Base-by-base conservation (phyloP, 2,329 filamentous ascomycete species). In the Colletotrichum plurivorum region DNA sequence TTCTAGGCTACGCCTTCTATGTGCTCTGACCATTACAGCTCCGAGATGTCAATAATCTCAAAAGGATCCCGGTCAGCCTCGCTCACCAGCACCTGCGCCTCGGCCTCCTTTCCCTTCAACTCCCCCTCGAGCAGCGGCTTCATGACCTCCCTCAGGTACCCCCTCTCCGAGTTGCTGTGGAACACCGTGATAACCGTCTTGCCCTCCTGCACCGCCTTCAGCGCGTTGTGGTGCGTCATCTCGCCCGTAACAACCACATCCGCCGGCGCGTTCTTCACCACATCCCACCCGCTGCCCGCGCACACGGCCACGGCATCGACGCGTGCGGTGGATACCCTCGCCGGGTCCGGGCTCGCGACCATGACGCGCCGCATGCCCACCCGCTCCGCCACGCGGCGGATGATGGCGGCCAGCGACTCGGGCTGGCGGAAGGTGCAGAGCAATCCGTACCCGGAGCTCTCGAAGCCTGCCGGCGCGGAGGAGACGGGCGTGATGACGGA, bases 171-270 rank as follows among this genome's bases (percentile, higher is more conserved):
- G 79, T 98, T 98, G 74, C 93, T 95, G 79, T 99, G 96, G 75
- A 97, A 97, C 55, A 97, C 86, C 48, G 92, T 92, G 59, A 98
- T 88, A 1, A 98, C 93, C 63, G 90, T 92, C 71, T 91, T 91
- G 1, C 95, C 95, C 67, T 91, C 88, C 83, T 98, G 95, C 31
- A 93, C 94, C 1, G 94, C 94, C 46, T 93, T 89, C 67, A 99
- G 87, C 3, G 95, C 94, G 72, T 96, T 94, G 78, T 99, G 96
- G 78, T 99, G 96, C 75, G 90, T 93, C 85, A 98, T 89, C 83
- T 99, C 96, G 2, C 96, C 96, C 0, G 94, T 98, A 74, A 99
- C 93, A 4, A 97, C 81, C 46, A 98, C 80, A 76, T 98, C 94
- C 0, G 94, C 94, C 49, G 88, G 84, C 3, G 90, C 84, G 48